Evolutionary conservation across 106 monocot species (phyloP).

Genomic region (Acanthochlamys bracteata): DNA sequence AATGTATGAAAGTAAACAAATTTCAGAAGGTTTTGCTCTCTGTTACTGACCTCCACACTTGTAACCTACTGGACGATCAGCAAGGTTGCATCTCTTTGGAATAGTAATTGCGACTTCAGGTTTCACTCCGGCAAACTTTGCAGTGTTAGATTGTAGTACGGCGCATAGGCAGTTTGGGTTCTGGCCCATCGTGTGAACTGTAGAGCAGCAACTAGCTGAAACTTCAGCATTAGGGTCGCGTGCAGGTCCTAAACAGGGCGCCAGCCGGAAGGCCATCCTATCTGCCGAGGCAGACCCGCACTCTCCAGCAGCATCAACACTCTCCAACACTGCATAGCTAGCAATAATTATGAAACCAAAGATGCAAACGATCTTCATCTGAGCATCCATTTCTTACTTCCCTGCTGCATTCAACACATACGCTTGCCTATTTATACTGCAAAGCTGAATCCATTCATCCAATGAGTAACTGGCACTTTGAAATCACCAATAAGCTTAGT

Average conservation of each 20-base stretch:
- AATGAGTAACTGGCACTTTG: too few relatives aligned
- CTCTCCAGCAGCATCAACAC: slow-evolving; percentile 43
- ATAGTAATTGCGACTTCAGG: slow-evolving; percentile 58
- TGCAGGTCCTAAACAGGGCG: slow-evolving; percentile 41
- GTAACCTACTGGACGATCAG: slow-evolving; percentile 59
- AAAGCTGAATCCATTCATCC: too few relatives aligned
- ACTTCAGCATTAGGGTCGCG: slow-evolving; percentile 23
- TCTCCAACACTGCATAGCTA: neutral
- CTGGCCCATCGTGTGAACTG: slow-evolving; percentile 34
- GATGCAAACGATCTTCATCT: slow-evolving; percentile 13
- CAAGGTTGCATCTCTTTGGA: slow-evolving; percentile 64
- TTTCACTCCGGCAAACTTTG: slow-evolving; percentile 41
- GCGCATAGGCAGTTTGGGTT: slow-evolving; percentile 72
- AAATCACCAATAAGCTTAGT: too few relatives aligned
- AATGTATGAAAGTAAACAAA: neutral
- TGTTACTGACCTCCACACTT: slow-evolving; percentile 60
- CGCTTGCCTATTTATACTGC: too few relatives aligned
- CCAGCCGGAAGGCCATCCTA: slow-evolving; percentile 40
- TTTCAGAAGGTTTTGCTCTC: neutral
- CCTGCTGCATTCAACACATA: too few relatives aligned
- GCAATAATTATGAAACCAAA: slow-evolving; percentile 19
- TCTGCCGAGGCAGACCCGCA: slow-evolving; percentile 43
- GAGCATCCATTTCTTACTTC: slow-evolving; percentile 10
- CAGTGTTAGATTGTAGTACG: slow-evolving; percentile 49
- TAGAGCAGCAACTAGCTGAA: slow-evolving; percentile 30